These are phyloP conservation scores for Yamadazyma membranifaciens DNA, from an alignment of 1,139 yeast genomes.

Conservation along the genomic window DNA sequence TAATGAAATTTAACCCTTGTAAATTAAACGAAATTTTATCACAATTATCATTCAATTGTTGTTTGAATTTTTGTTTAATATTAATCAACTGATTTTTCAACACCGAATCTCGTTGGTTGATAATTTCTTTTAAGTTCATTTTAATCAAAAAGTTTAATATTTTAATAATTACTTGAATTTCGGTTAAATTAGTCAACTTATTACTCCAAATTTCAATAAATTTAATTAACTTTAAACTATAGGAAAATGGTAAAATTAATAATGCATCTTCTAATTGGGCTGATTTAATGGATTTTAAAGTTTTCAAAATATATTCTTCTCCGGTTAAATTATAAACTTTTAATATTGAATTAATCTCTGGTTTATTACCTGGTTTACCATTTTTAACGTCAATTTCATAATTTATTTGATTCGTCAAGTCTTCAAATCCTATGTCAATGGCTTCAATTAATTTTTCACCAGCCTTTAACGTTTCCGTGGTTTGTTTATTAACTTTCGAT, in stretches of 20 bases:
- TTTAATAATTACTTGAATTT: constrained; percentile 66
- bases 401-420: constrained; percentile 56
- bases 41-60: constrained; percentile 49
- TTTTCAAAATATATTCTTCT: constrained; percentile 74
- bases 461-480: constrained; percentile 88
- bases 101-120: constrained; percentile 61
- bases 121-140: constrained; percentile 73
- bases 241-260: constrained; percentile 85
- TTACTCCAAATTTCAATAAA: constrained; percentile 78
- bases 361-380: constrained; percentile 52
- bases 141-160: constrained; percentile 72
- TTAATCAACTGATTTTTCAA: constrained; percentile 58
- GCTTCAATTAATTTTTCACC: constrained; percentile 96
- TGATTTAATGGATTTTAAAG: constrained; percentile 66
- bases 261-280: constrained; percentile 92
- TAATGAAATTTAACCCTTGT: constrained; percentile 74
- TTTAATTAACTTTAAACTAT: constrained; percentile 64
- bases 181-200: constrained; percentile 42
- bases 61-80: constrained; percentile 57
- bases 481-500: constrained; percentile 73
- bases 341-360: constrained; percentile 67
- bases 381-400: constrained; percentile 37
- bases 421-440: constrained; percentile 75
- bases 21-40: constrained; percentile 80
- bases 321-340: constrained; percentile 71